Conservation (phyloP, 2,329 filamentous ascomycete genomes). For the Cladosporium colombiae region DNA sequence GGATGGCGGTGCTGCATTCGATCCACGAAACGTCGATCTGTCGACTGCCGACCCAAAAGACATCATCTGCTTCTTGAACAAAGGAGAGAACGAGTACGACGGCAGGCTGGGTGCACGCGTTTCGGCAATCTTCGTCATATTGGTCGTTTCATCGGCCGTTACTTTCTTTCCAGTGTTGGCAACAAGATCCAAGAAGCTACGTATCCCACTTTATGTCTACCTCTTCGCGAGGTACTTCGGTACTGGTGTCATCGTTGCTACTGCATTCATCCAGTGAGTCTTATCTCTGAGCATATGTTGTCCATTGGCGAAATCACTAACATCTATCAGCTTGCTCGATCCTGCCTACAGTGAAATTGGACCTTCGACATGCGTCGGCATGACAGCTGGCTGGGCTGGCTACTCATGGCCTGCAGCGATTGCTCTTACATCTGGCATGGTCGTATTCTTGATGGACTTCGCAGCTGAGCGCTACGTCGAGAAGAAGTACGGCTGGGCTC, state of each 20-base stretch:
- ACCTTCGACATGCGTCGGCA: conserved; percentile 52
- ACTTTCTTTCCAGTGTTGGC: conserved; percentile 53
- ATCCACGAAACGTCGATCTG: conserved; percentile 32
- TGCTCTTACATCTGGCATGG: conserved; percentile 49
- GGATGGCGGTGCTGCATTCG: conserved; percentile 31
- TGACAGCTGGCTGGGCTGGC: conserved; percentile 54
- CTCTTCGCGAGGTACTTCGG: conserved; percentile 52
- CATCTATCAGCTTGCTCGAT: conserved; percentile 37
- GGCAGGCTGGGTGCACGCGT: conserved; percentile 49
- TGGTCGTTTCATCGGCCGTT: conserved; percentile 43
- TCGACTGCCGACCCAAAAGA: conserved; percentile 39
- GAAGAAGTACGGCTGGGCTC: conserved; percentile 46
- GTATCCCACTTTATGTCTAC: conserved; percentile 47
- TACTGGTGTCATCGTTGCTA: conserved; percentile 50
- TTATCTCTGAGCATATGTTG: neutral
- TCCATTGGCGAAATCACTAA: neutral
- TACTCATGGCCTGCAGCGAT: conserved; percentile 58
- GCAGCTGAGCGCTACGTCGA: conserved; percentile 54
- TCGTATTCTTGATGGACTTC: conserved; percentile 56
- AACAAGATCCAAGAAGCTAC: conserved; percentile 39
- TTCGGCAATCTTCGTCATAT: conserved; percentile 48
- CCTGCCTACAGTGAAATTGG: conserved; percentile 36
- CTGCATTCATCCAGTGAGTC: conserved; percentile 48
- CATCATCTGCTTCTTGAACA: conserved; percentile 54
- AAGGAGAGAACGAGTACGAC: conserved; percentile 55